Evolutionary conservation across 148 eudicot genomes (phyloP).

Genomic region (Camellia japonica): DNA sequence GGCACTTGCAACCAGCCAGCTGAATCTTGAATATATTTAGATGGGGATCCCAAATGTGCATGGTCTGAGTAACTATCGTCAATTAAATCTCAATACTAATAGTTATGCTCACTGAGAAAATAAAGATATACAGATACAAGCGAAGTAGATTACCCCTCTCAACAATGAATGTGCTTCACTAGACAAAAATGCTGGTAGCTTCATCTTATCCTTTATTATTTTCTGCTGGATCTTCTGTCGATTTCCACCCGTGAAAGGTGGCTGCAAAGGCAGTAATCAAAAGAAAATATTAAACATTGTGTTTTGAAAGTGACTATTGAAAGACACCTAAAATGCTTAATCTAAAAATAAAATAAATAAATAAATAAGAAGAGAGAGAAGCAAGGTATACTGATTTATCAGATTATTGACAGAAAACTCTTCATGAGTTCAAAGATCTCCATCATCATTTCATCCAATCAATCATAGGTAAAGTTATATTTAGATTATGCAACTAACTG

Average conservation of each 20-base stretch:
- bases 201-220: slow-evolving; percentile 52
- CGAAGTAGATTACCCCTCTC: slow-evolving; percentile 37
- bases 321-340: not conserved
- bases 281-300: not conserved
- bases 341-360: not conserved
- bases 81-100: not conserved
- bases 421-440: not conserved
- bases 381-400: not conserved
- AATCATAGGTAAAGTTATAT: not conserved
- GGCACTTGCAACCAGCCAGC: not conserved
- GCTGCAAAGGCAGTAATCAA: slow-evolving; percentile 33
- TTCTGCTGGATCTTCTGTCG: slow-evolving; percentile 53
- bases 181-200: slow-evolving; percentile 53
- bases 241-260: slow-evolving; percentile 56
- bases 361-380: not conserved
- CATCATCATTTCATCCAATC: not conserved
- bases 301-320: not conserved
- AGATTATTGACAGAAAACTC: not conserved
- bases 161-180: slow-evolving; percentile 64
- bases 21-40: not conserved
- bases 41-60: not conserved
- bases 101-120: not conserved
- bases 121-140: not conserved
- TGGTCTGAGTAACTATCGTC: not conserved
- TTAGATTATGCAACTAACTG: not conserved